Conservation (phyloP, 768 basidiomycete genomes). For the Amanita inopinata region DNA sequence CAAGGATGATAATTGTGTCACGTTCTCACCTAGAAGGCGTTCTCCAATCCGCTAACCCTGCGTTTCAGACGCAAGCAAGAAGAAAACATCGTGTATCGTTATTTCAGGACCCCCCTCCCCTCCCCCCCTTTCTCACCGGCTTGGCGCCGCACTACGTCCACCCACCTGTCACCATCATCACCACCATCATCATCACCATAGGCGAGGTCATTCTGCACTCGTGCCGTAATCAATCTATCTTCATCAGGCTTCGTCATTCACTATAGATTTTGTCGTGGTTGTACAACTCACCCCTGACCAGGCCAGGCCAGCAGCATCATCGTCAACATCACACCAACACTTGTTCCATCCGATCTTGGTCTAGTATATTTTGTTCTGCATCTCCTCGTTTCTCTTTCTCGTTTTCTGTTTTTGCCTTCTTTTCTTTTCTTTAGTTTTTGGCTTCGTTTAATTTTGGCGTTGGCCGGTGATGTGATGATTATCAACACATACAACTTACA, state of each 20-base stretch:
- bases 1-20: constrained; percentile 19
- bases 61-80: not conserved
- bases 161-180: not conserved
- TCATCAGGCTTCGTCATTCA: too few species aligned
- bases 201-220: too few species aligned
- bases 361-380: too few species aligned
- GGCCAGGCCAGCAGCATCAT: too few species aligned
- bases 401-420: constrained; percentile 5
- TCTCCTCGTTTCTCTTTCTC: not conserved
- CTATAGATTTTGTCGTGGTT: too few species aligned
- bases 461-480: too few species aligned
- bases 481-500: not conserved
- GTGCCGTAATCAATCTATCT: too few species aligned
- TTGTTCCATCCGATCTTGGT: too few species aligned
- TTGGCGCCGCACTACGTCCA: constrained; percentile 6
- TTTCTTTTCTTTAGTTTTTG: not conserved
- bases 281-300: too few species aligned
- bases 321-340: too few species aligned
- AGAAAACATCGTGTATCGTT: constrained; percentile 2
- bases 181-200: not conserved
- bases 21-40: constrained; percentile 22
- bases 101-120: constrained; percentile 3
- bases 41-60: too few species aligned
- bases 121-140: constrained; percentile 2
- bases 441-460: too few species aligned